Base-by-base conservation (phyloP, 1,284 basidiomycete genomes). In the Cryptococcus amylolentus region DNA sequence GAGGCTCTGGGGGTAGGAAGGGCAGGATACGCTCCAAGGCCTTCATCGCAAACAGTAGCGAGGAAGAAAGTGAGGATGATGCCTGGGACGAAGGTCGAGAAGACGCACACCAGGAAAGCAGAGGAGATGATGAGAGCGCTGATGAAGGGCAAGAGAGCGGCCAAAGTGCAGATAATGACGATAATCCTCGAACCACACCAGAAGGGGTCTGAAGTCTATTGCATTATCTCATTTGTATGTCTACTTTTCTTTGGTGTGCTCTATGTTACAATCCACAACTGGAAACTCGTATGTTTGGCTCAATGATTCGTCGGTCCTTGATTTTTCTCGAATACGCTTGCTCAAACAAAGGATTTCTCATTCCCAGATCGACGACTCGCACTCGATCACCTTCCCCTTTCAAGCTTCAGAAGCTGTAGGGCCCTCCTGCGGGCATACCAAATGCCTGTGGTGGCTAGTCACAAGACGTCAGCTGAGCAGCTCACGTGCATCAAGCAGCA, bases 1-100 rank as follows among this genome's bases (percentile, higher is more conserved):
- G 44, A 52, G 31, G 35, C 51, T n/a, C 38, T 38, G 44, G 46
- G 20, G 28, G 27, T 27, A 49, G 49, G 26, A 48, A 46, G 38
- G 47, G 40, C 16, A 47, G 52, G 13, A 38, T 18, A n/a, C 14
- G 7, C 7, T 41, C 16, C 23, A 27, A 51, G 6, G 39, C n/a
- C 10, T 41, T 52, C 23, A n/a, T 27, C 40, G 42, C 27, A 1
- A 42, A 45, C 12, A 41, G 18, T 13, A 35, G 31, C 10, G 31
- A 35, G 31, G 31, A 35, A 10, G 31, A 35, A 10, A 10, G 10
- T 35, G 31, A 35, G 31, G 31, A 8, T 35, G 31, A 23, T 23
- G 31, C 5, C 10, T 10, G 31, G 31, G 38, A 39, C n/a, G 35
- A 50, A 31, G 41, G 31, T 45, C 16, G 14, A 28, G 51, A 23